Conservation (phyloP, 73 alveolate species). For the Paramecium tetraurelia region DNA sequence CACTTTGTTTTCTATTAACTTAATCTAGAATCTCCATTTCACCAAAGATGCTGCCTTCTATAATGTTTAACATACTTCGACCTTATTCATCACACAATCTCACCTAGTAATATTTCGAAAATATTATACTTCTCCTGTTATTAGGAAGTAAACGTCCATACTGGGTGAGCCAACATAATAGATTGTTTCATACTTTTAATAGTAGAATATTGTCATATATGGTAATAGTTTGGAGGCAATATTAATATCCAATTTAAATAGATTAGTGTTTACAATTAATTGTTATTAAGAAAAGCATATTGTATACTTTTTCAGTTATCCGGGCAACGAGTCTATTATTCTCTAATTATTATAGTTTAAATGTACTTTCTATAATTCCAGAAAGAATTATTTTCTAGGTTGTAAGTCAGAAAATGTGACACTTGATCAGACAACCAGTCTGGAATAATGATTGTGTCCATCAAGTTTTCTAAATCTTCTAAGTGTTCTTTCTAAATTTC, state of each 20-base stretch:
- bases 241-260: conserved; percentile 34
- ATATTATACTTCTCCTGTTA: conserved; percentile 35
- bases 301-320: not conserved
- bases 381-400: conserved; percentile 14
- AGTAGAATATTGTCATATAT: not conserved
- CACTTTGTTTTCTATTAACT: not conserved
- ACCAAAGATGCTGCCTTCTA: conserved; percentile 11
- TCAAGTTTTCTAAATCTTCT: not conserved
- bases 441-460: not conserved
- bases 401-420: not conserved
- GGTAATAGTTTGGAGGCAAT: not conserved
- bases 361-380: conserved; percentile 34
- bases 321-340: not conserved
- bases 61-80: not conserved
- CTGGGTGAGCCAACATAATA: not conserved
- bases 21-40: conserved; percentile 24
- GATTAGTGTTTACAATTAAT: not conserved
- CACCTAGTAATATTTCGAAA: not conserved
- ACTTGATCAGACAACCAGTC: not conserved
- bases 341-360: not conserved
- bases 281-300: not conserved
- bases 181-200: conserved; percentile 19
- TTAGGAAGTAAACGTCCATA: not conserved
- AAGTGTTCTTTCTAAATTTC: not conserved
- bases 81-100: conserved; percentile 24